Conservation (phyloP, 2,329 filamentous ascomycete species). For the Rhynchosporium secalis region DNA sequence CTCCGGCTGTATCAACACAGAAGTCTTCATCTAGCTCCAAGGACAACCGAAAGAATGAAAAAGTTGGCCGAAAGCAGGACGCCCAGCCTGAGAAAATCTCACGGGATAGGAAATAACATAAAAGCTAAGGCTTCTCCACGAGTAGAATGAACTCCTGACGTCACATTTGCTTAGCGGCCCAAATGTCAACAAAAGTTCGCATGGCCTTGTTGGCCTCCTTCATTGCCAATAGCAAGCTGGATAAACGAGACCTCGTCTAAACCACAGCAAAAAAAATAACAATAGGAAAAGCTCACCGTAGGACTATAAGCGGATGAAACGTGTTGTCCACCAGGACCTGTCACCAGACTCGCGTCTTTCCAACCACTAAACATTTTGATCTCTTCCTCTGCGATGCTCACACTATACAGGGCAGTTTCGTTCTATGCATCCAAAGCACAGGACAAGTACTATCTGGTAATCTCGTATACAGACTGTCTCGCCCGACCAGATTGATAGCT, state of each 20-base stretch:
- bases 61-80: too few relatives aligned
- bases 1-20: too few relatives aligned
- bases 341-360: constrained; percentile 46
- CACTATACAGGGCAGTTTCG: constrained; percentile 47
- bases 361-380: constrained; percentile 52
- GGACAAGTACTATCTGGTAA: constrained; percentile 51
- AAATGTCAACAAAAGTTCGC: constrained; percentile 23
- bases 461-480: constrained; percentile 50
- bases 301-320: constrained; percentile 46
- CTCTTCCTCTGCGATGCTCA: constrained; percentile 46
- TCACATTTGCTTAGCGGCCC: constrained; percentile 15
- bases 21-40: too few relatives aligned
- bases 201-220: constrained; percentile 24
- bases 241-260: background rate
- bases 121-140: background rate
- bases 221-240: background rate
- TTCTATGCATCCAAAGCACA: constrained; percentile 49
- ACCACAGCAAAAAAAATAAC: background rate
- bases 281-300: background rate
- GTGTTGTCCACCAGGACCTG: constrained; percentile 49
- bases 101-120: background rate
- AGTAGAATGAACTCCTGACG: background rate
- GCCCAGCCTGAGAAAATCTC: too few relatives aligned
- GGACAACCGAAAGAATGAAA: too few relatives aligned
- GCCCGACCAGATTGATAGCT: constrained; percentile 46